Base-by-base conservation (phyloP, 805 yeast genomes). In the Ogataea siamensis region DNA sequence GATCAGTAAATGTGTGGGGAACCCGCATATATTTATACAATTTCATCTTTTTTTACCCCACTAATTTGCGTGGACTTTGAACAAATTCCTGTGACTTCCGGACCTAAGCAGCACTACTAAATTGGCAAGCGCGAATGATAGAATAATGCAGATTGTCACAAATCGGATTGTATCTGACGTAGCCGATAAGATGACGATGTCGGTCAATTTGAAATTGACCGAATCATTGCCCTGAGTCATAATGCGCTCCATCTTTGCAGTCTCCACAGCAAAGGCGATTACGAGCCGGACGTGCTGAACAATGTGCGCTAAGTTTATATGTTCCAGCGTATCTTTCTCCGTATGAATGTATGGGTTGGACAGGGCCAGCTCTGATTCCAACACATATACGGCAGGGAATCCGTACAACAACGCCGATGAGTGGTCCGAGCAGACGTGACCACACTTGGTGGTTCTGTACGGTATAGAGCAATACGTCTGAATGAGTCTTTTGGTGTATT, bases 401-500 rank as follows among this genome's bases (percentile, higher is more conserved):
- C 97, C 97, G 51, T 74, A 76, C 56, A 83, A 79, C 35, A 78
- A 61, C 1, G 96, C 96, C 32, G 94, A 79, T 5, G 93, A 83
- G 60, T 88, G 96, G 64, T 91, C 98, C 12, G 95, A 83, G 62
- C 98, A 89, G 0, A 95, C 93, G 54, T 88, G 87, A 1, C 96
- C 96, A 64, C 97, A 91, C 40, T 67, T 50, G 9, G 95, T 83
- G 51, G 83, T 93, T 25, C 71, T 76, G 54, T 75, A 83, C 3
- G 85, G 81, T 40, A 88, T 84, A 15, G 63, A 53, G 50, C 87
- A 73, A 62, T 87, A 87, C 7, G 66, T 57, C 15, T 71, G 70
- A 34, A 87, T 74, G 6, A 88, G 61, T 27, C 71, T 47, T 62
- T 83, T 78, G 42, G 87, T 58, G 54, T 80, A 87, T 7, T 70